phyloP scores from a whole-genome alignment of 768 basidiomycete genomes.

The Amanita muscaria region DNA sequence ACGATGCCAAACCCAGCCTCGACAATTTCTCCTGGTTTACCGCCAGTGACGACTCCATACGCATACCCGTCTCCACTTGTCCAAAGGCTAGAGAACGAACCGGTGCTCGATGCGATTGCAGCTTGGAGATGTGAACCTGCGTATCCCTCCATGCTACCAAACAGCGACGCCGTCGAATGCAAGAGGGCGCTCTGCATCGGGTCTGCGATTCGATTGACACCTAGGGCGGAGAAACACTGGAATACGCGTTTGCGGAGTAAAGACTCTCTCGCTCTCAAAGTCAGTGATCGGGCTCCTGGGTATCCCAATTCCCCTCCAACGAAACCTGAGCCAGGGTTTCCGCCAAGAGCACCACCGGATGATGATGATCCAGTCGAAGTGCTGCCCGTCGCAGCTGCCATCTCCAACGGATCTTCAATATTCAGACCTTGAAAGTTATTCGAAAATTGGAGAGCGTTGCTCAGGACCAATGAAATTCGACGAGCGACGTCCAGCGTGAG shows the following conservation, averaged over 20 bases:
- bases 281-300: constrained; percentile 28
- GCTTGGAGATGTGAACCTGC: constrained; percentile 82
- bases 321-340: neutral
- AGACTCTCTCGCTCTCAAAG: constrained; percentile 71
- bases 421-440: constrained; percentile 72
- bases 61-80: constrained; percentile 82
- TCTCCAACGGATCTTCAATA: constrained; percentile 45
- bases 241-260: constrained; percentile 78
- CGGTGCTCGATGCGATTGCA: constrained; percentile 80
- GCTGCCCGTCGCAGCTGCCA: neutral
- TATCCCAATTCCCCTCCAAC: constrained; percentile 27
- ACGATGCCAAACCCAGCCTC: constrained; percentile 7
- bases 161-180: constrained; percentile 71
- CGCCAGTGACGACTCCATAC: constrained; percentile 45
- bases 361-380: constrained; percentile 3
- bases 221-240: constrained; percentile 82
- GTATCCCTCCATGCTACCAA: constrained; percentile 83
- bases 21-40: constrained; percentile 5
- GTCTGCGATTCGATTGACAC: constrained; percentile 71
- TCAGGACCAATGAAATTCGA: constrained; percentile 76
- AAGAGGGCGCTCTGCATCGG: constrained; percentile 74
- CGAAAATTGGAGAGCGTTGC: constrained; percentile 85
- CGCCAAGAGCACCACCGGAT: neutral
- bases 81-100: constrained; percentile 82
- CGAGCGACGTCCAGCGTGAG: constrained; percentile 89